Evolutionary conservation across 2,329 filamentous ascomycete genomes (phyloP).

Genomic region (Chlorencoelia australis): DNA sequence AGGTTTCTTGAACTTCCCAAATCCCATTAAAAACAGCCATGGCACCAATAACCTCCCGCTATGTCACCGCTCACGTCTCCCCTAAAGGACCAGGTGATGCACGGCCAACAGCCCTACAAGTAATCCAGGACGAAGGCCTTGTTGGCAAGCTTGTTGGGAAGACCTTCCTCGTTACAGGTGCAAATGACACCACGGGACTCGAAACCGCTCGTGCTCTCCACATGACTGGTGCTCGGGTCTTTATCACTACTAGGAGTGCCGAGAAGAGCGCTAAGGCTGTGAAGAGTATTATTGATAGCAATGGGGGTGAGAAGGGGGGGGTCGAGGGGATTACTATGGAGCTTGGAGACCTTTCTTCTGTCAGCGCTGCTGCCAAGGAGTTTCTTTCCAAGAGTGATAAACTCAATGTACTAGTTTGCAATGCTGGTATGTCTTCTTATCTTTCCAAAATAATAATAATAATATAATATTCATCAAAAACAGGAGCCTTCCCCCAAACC

Average conservation of each 20-base stretch:
- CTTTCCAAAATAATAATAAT: too few relatives aligned
- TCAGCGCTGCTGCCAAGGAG: conserved; percentile 10
- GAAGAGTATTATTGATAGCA: neutral
- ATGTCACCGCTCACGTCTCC: conserved; percentile 3
- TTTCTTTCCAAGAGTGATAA: conserved; percentile 21
- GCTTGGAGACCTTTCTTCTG: neutral
- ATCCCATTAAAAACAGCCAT: too few relatives aligned
- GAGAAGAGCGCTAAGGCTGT: neutral
- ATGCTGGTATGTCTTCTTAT: conserved; percentile 19
- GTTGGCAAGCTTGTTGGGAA: conserved; percentile 25
- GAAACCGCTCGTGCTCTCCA: conserved; percentile 30
- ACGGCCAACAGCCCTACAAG: conserved; percentile 26
- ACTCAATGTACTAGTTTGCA: conserved; percentile 23
- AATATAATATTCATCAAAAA: too few relatives aligned
- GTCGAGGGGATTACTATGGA: neutral
- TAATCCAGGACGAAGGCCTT: conserved; percentile 26
- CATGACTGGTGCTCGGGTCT: conserved; percentile 30
- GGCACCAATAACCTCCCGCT: too few relatives aligned
- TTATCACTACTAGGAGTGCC: conserved; percentile 12
- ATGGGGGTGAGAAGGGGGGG: neutral
- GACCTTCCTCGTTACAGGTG: conserved; percentile 31
- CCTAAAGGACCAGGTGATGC: conserved; percentile 23
- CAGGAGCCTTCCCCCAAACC: too few relatives aligned
- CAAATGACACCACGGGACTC: conserved; percentile 30
- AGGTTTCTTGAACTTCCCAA: too few relatives aligned